These are phyloP conservation scores for Talaromyces trachyspermus DNA, from an alignment of 495 filamentous ascomycete species.

Conservation along the genomic window DNA sequence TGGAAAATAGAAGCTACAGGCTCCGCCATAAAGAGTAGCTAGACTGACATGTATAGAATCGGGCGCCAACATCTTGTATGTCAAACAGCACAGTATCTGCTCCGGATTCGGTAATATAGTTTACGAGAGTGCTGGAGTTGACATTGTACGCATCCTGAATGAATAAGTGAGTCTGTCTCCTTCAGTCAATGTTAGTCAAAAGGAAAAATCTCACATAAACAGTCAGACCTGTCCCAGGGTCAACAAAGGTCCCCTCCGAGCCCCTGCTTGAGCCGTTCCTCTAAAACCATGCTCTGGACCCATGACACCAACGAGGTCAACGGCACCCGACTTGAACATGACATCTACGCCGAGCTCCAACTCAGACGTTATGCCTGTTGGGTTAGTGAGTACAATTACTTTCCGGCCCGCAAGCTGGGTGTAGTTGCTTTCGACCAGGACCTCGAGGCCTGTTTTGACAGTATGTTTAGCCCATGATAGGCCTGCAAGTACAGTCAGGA, in stretches of 20 bases:
- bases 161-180: background rate
- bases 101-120: slow-evolving; percentile 6
- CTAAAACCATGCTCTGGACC: slow-evolving; percentile 8
- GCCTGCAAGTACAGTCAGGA: background rate
- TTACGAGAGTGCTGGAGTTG: background rate
- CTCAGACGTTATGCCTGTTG: slow-evolving; percentile 2
- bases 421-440: slow-evolving; percentile 2
- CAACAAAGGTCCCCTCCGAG: slow-evolving; percentile 7
- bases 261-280: slow-evolving; percentile 6
- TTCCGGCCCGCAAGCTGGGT: slow-evolving; percentile 4
- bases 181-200: background rate
- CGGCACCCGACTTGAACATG: slow-evolving; percentile 6
- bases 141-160: slow-evolving; percentile 8
- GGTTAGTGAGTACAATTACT: slow-evolving; percentile 6
- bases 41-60: slow-evolving; percentile 4
- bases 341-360: slow-evolving; percentile 8
- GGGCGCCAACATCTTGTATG: slow-evolving; percentile 9
- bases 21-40: too few species aligned
- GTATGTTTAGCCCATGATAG: slow-evolving; percentile 3
- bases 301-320: slow-evolving; percentile 7
- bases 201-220: slow-evolving; percentile 1
- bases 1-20: too few species aligned
- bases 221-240: slow-evolving; percentile 5
- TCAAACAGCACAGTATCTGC: slow-evolving; percentile 8
- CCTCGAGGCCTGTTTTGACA: slow-evolving; percentile 3